These are phyloP conservation scores for Stentor coeruleus DNA, from an alignment of 73 alveolate species.

Conservation along the genomic window DNA sequence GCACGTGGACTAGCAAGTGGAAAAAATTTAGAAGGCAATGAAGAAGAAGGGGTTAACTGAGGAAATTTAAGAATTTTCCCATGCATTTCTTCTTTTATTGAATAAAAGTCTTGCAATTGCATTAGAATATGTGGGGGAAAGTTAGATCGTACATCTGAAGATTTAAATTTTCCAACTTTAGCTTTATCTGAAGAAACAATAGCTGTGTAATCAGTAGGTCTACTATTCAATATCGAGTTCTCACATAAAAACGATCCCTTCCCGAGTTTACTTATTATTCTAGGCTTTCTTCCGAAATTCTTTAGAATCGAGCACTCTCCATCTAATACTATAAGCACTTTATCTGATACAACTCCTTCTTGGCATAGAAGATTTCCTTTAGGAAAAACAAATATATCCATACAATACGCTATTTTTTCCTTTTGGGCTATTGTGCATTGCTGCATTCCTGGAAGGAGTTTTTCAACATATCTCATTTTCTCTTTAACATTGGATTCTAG, in stretches of 20 bases:
- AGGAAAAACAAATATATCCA: background rate
- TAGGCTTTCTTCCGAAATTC: background rate
- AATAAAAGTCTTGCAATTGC: background rate
- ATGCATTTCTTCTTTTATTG: background rate
- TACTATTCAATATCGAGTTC: background rate
- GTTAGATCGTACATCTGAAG: background rate
- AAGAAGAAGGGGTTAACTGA: background rate
- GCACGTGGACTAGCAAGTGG: background rate
- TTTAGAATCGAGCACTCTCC: background rate
- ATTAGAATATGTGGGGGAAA: background rate
- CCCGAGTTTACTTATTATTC: background rate
- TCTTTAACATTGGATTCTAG: background rate
- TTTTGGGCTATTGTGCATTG: background rate
- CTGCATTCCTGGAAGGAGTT: background rate
- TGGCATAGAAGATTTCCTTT: background rate
- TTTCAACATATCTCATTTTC: background rate
- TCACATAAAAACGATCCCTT: background rate
- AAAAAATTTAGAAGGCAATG: background rate
- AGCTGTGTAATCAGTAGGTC: constrained; percentile 3
- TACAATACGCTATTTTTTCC: background rate
- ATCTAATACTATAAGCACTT: background rate
- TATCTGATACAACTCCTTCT: background rate
- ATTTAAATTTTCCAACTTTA: background rate
- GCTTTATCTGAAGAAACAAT: background rate
- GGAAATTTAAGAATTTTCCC: background rate